Conservation (phyloP, 129 eudicot genomes). For the Erigeron canadensis region DNA sequence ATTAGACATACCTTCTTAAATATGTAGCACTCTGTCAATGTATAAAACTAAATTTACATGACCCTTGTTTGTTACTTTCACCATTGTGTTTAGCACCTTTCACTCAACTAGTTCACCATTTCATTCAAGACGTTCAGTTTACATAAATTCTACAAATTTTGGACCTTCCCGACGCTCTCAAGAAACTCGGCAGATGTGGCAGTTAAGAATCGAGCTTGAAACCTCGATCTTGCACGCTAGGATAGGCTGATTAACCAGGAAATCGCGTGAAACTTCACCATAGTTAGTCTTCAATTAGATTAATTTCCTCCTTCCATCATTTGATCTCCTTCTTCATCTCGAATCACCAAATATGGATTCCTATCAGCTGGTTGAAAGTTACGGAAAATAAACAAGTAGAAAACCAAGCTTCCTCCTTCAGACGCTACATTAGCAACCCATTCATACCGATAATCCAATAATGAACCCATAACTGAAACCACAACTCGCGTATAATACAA, state of each 20-base stretch:
- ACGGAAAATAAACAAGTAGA: conserved; percentile 33
- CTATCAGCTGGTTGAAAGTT: conserved; percentile 38
- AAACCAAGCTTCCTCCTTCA: conserved; percentile 39
- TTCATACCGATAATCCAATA: conserved; percentile 23
- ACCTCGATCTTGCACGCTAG: no score
- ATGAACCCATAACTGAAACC: conserved; percentile 28
- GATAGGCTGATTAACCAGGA: no score
- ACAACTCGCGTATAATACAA: conserved; percentile 41
- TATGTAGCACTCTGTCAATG: background rate
- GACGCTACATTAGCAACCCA: conserved; percentile 35
- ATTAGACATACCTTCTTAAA: background rate
- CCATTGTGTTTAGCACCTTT: no score
- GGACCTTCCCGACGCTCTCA: no score
- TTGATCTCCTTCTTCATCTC: conserved; percentile 28
- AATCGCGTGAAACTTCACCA: no score
- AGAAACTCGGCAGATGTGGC: no score
- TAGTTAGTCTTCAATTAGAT: background rate
- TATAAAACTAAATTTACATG: no score
- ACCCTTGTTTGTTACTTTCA: no score
- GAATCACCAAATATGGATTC: conserved; percentile 36
- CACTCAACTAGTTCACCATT: no score
- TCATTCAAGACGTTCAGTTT: no score
- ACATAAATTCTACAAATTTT: no score
- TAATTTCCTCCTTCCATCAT: conserved; percentile 15
- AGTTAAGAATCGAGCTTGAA: no score